Evolutionary conservation across 2,329 filamentous ascomycete species (phyloP).

Genomic region (Colletotrichum cordylinicola): DNA sequence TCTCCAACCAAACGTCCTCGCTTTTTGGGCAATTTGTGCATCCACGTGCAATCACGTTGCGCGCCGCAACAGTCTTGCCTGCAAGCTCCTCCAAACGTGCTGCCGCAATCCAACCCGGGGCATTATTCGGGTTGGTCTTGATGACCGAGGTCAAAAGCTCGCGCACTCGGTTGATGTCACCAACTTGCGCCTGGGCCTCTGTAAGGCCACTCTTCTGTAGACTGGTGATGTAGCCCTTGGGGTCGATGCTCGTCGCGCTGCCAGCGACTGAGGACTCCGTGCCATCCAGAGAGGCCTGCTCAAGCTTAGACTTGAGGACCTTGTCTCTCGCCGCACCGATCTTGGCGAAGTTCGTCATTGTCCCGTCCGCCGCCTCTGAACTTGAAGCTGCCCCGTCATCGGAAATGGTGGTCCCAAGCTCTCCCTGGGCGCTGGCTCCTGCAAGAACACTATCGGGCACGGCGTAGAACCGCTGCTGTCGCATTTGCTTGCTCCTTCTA

Average conservation of each 20-base stretch:
- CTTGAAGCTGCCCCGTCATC: slow-evolving; percentile 72
- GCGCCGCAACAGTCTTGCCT: slow-evolving; percentile 87
- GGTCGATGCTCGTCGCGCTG: slow-evolving; percentile 89
- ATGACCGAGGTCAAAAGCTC: slow-evolving; percentile 95
- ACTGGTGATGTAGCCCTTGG: slow-evolving; percentile 94
- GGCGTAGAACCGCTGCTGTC: slow-evolving; percentile 88
- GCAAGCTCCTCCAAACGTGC: slow-evolving; percentile 91
- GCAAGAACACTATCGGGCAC: slow-evolving; percentile 96
- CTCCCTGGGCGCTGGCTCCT: slow-evolving; percentile 78
- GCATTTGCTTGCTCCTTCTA: slow-evolving; percentile 80
- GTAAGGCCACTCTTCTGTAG: slow-evolving; percentile 82
- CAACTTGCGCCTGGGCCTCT: slow-evolving; percentile 83
- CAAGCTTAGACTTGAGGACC: slow-evolving; percentile 90
- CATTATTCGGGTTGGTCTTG: slow-evolving; percentile 94
- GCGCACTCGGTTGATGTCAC: slow-evolving; percentile 93
- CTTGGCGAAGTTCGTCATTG: slow-evolving; percentile 97
- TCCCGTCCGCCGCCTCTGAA: slow-evolving; percentile 71
- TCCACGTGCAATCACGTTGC: slow-evolving; percentile 86
- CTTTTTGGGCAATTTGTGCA: slow-evolving; percentile 92
- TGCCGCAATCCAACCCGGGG: slow-evolving; percentile 94
- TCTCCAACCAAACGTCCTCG: slow-evolving; percentile 95
- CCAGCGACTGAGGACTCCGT: slow-evolving; percentile 70
- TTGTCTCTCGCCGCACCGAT: slow-evolving; percentile 97
- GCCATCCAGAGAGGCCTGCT: slow-evolving; percentile 80
- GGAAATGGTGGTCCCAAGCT: slow-evolving; percentile 87